These are phyloP conservation scores for Phytophthora idaei DNA, from an alignment of 352 stramenopile genomes.

Conservation along the genomic window DNA sequence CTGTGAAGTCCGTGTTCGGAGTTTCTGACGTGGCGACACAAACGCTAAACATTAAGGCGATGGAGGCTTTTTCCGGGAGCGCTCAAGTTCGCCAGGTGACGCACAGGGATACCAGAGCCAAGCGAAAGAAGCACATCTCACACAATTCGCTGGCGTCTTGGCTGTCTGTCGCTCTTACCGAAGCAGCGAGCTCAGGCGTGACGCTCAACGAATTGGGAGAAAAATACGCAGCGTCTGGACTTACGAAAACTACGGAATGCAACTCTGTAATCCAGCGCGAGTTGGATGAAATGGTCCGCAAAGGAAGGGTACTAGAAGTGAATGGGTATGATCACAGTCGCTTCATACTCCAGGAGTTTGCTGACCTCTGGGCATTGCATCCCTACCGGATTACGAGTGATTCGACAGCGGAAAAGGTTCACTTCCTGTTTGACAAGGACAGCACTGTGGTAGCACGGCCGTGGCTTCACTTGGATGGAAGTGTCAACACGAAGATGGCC, in stretches of 20 bases:
- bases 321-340: conserved; percentile 64
- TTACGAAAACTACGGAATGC: conserved; percentile 12
- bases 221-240: conserved; percentile 20
- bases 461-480: conserved; percentile 81
- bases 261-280: conserved; percentile 35
- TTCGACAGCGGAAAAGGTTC: conserved; percentile 59
- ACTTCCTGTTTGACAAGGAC: conserved; percentile 76
- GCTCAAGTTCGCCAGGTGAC: neutral
- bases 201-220: conserved; percentile 32
- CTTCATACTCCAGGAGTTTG: conserved; percentile 53
- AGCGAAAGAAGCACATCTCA: conserved; percentile 11
- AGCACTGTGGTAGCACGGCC: conserved; percentile 58
- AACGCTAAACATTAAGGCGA: conserved; percentile 29
- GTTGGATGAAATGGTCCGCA: conserved; percentile 44
- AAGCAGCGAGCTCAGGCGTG: conserved; percentile 26
- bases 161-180: conserved; percentile 27
- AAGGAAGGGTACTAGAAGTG: conserved; percentile 57
- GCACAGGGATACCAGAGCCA: conserved; percentile 3
- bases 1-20: conserved; percentile 59
- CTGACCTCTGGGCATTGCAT: conserved; percentile 64
- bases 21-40: conserved; percentile 30
- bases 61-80: conserved; percentile 56
- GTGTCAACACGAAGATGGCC: conserved; percentile 53
- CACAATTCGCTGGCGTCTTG: conserved; percentile 21
- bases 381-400: conserved; percentile 59